Conservation (phyloP, 345 rosid genomes). For the Bruguiera parviflora region DNA sequence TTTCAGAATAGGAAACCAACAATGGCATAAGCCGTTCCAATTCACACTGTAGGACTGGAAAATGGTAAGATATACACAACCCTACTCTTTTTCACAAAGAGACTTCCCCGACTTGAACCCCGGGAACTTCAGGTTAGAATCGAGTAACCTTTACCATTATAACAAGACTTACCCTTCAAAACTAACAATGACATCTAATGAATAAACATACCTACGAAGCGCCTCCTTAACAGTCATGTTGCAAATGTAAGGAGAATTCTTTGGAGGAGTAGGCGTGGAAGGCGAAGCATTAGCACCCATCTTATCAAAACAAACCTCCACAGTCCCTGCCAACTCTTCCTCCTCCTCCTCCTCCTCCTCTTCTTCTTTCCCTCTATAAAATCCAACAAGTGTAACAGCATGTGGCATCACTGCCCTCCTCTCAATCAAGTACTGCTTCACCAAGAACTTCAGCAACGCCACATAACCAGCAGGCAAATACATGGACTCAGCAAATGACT, state of each 20-base stretch:
- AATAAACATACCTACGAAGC: slow-evolving; percentile 55
- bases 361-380: slow-evolving; percentile 40
- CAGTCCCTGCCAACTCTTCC: slow-evolving; percentile 71
- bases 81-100: no score
- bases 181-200: neutral
- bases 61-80: no score
- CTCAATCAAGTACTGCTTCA: slow-evolving; percentile 82
- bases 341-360: slow-evolving; percentile 34
- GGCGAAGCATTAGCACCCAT: slow-evolving; percentile 75
- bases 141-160: neutral
- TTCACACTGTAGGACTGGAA: no score
- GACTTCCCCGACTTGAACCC: no score
- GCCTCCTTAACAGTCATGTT: slow-evolving; percentile 78
- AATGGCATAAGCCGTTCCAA: neutral
- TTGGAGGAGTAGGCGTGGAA: slow-evolving; percentile 75
- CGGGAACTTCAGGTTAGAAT: no score
- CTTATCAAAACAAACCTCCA: slow-evolving; percentile 75
- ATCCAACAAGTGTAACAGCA: slow-evolving; percentile 76
- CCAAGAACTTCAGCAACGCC: slow-evolving; percentile 57
- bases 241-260: slow-evolving; percentile 73
- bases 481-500: slow-evolving; percentile 89
- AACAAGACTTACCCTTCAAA: neutral
- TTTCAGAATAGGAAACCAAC: neutral
- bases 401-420: slow-evolving; percentile 66
- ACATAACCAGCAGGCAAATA: slow-evolving; percentile 58